These are phyloP conservation scores for Penicillium sp. DNA, from an alignment of 2,329 filamentous ascomycete species.

Conservation along the genomic window DNA sequence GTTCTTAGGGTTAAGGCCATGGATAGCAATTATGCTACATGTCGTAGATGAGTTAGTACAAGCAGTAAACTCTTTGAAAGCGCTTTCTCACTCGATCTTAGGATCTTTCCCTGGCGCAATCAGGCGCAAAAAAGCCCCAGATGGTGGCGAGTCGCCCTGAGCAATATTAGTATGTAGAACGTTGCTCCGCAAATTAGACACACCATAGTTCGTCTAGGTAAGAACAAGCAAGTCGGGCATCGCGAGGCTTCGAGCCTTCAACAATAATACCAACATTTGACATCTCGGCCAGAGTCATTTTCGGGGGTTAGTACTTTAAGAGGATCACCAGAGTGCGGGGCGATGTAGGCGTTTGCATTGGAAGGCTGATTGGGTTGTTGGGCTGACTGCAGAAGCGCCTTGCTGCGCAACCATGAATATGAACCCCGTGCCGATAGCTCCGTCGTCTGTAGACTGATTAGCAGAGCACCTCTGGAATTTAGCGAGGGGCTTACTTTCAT, in stretches of 20 bases:
- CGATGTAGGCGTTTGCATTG: slow-evolving; percentile 16
- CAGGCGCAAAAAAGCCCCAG: slow-evolving; percentile 15
- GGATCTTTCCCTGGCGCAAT: slow-evolving; percentile 18
- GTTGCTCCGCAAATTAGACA: not conserved
- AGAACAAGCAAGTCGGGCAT: not conserved
- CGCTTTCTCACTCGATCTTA: slow-evolving; percentile 18
- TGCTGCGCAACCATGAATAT: not conserved
- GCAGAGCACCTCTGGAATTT: no score
- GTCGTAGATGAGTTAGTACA: not conserved
- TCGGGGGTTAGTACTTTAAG: not conserved
- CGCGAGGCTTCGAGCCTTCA: not conserved
- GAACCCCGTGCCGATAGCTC: no score
- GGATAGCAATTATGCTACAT: slow-evolving; percentile 29
- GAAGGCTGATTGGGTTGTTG: slow-evolving; percentile 16
- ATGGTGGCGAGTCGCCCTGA: not conserved
- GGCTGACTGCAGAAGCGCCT: slow-evolving; percentile 15
- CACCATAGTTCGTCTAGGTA: slow-evolving; percentile 2
- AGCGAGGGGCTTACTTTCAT: no score
- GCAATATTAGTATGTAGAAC: not conserved
- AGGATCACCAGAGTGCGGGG: not conserved
- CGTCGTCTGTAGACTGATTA: no score
- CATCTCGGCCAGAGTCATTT: not conserved
- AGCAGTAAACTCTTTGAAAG: not conserved
- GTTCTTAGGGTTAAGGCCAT: slow-evolving; percentile 29
- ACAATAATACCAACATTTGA: not conserved